Base-by-base conservation (phyloP, 768 basidiomycete genomes). In the Mycena polygramma region DNA sequence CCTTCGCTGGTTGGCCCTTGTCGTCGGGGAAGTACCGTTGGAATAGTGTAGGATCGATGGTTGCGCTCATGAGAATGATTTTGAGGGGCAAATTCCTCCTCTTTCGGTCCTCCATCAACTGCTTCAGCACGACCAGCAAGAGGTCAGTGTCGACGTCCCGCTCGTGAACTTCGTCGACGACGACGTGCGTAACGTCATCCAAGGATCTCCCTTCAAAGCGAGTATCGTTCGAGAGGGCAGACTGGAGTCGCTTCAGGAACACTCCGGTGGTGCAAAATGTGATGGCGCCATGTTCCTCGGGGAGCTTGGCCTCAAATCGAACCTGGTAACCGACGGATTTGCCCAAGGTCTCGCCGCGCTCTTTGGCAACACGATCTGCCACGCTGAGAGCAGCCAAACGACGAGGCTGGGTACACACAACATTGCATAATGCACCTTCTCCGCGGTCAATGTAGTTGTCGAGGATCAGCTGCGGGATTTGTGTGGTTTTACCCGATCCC, bases 101-200 rank as follows among this genome's bases (percentile, higher is more conserved):
- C 77, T 88, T 91, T 73, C 96, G 89, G 67, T 95, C 91, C 8
- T 86, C 88, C 76, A 97, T 80, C 26, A 97, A 80, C 26, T 94
- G 89, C 79, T 97, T 96, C 63, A 99, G 86, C 7, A 96, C 94
- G 66, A 96, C 94, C 20, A 99, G 87, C 51, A 96, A 82, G 26
- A 98, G 82, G 79, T 98, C 97, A 0, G 95, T 97, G 76, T 98
- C 96, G 68, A 97, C 89, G 74, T 97, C 95, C 36, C 97, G 92
- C 81, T 98, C 97, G 79, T 99, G 97, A 5, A 96, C 96, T 82
- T 99, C 96, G 78, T 99, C 97, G 35, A 98, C 95, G 53, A 98
- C 81, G 67, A 99, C 89, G 78, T 98, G 97, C 11, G 95, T 95
- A 60, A 97, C 86, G 61, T 90, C 85, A 74, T 97, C 95, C 68